Conservation (phyloP, 441 rosid species). For the Pelargonium citronellum region DNA sequence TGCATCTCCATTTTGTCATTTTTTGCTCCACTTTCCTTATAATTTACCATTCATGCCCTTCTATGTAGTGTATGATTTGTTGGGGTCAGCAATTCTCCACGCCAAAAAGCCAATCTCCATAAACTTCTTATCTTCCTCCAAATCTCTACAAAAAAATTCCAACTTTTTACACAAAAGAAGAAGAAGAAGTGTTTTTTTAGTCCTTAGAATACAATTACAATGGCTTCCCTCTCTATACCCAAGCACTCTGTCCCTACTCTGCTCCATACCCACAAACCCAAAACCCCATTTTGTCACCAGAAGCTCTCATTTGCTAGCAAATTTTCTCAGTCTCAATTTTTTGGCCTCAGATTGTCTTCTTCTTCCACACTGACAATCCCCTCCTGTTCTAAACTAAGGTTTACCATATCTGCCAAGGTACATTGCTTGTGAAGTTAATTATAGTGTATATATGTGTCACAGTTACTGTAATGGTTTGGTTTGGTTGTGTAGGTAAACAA, state of each 20-base stretch:
- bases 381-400: conserved; percentile 37
- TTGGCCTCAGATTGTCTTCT: conserved; percentile 50
- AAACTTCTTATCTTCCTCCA: conserved; percentile 22
- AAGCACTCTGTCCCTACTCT: conserved; percentile 38
- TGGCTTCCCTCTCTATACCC: conserved; percentile 54
- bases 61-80: not conserved
- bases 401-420: conserved; percentile 69
- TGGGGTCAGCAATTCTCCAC: conserved; percentile 55
- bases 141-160: not conserved
- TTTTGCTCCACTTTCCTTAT: not conserved
- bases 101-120: conserved; percentile 20
- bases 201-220: conserved; percentile 7
- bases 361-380: conserved; percentile 21
- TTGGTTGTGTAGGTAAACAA: conserved; percentile 53
- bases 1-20: conserved; percentile 20
- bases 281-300: conserved; percentile 25
- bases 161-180: not conserved
- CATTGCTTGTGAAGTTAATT: conserved; percentile 28
- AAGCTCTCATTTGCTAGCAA: conserved; percentile 34
- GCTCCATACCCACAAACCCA: conserved; percentile 35
- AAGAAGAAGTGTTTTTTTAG: not conserved
- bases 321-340: conserved; percentile 53
- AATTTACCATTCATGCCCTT: not conserved
- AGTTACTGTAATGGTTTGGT: not conserved
- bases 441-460: not conserved